Evolutionary conservation across 192 early-diverging fungal species (phyloP).

Genomic region (Anaeromyces robustus): DNA sequence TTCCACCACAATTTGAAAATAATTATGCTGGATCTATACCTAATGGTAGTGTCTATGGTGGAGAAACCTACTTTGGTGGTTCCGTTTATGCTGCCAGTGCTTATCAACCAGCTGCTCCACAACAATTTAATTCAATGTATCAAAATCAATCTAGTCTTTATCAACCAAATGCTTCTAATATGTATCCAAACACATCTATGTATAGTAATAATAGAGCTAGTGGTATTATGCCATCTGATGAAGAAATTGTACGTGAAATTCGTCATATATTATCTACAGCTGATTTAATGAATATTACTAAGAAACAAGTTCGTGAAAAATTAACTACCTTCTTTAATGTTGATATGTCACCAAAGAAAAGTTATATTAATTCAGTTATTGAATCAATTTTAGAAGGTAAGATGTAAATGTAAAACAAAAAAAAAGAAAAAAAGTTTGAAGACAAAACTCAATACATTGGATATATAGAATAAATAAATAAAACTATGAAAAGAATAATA

Average conservation of each 20-base stretch:
- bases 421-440: too few species aligned
- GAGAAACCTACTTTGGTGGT: neutral
- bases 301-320: constrained; percentile 64
- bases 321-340: constrained; percentile 44
- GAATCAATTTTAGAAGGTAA: constrained; percentile 25
- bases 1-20: neutral
- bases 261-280: constrained; percentile 47
- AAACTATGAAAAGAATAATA: too few species aligned
- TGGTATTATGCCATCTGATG: constrained; percentile 44
- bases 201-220: constrained; percentile 1
- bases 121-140: neutral
- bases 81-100: neutral
- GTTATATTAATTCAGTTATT: constrained; percentile 57
- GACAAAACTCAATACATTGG: too few species aligned
- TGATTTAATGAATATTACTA: constrained; percentile 60
- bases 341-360: constrained; percentile 45
- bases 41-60: neutral
- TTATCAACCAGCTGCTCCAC: neutral
- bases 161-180: too few species aligned
- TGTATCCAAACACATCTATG: neutral
- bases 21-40: neutral
- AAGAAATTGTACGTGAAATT: constrained; percentile 57
- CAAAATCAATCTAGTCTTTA: neutral
- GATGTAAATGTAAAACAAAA: neutral
- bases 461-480: too few species aligned